These are phyloP conservation scores for Arthrobotrys musiformis DNA, from an alignment of 2,329 filamentous ascomycete genomes.

Conservation along the genomic window DNA sequence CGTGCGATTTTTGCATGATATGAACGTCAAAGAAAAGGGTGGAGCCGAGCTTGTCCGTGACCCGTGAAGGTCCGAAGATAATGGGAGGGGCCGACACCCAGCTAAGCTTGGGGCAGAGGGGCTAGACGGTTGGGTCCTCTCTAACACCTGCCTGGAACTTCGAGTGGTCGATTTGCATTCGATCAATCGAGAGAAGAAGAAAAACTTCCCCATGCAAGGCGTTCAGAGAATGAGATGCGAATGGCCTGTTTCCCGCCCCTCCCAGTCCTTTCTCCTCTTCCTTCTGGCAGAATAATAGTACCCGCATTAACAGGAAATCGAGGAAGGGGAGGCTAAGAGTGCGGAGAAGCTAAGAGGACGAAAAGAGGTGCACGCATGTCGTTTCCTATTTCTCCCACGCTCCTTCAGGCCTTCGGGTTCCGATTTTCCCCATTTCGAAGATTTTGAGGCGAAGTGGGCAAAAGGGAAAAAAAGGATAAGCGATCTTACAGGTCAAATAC, in stretches of 20 bases:
- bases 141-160: slow-evolving; percentile 22
- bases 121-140: neutral
- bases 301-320: slow-evolving; percentile 40
- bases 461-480: neutral
- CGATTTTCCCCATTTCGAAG: slow-evolving; percentile 48
- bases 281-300: neutral
- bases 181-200: neutral
- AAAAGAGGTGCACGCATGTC: slow-evolving; percentile 39
- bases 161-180: neutral
- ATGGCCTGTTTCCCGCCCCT: slow-evolving; percentile 8
- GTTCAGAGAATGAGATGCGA: slow-evolving; percentile 32
- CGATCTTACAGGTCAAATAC: neutral
- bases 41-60: slow-evolving; percentile 8
- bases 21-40: slow-evolving; percentile 7
- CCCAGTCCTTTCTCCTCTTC: neutral
- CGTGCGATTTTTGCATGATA: slow-evolving; percentile 20
- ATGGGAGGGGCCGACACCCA: neutral
- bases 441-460: slow-evolving; percentile 42
- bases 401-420: slow-evolving; percentile 19
- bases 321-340: slow-evolving; percentile 36
- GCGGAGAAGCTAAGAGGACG: slow-evolving; percentile 36
- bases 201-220: slow-evolving; percentile 32
- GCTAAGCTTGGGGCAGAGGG: neutral
- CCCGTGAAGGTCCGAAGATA: slow-evolving; percentile 24
- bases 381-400: slow-evolving; percentile 49